These are phyloP conservation scores for Begonia loranthoides DNA, from an alignment of 306 rosid genomes.

Conservation along the genomic window DNA sequence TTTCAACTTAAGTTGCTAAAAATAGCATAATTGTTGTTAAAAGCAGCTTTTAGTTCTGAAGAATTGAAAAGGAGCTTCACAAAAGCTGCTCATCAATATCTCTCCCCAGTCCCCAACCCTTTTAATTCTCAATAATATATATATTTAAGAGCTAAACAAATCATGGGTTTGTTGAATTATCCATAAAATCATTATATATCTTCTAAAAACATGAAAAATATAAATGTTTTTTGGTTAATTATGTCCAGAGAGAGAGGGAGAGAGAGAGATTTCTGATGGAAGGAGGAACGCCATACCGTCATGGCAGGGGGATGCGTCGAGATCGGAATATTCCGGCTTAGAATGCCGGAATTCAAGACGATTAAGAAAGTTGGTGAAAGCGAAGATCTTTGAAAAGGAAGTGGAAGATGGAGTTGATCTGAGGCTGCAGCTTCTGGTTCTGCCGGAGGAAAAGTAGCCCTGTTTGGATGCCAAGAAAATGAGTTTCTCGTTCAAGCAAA, in stretches of 20 bases:
- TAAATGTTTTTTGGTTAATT: no score
- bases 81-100: neutral
- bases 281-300: constrained; percentile 40
- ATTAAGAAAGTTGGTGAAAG: constrained; percentile 63
- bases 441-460: constrained; percentile 27
- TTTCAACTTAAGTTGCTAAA: no score
- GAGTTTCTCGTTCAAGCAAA: constrained; percentile 75
- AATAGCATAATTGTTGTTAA: no score
- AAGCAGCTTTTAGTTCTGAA: no score
- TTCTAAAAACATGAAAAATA: no score
- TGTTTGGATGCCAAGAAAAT: constrained; percentile 53
- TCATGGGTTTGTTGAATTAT: no score
- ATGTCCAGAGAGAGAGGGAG: neutral
- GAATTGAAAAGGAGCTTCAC: no score
- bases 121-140: neutral
- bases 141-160: no score
- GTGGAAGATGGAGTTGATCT: constrained; percentile 19
- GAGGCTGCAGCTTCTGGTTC: constrained; percentile 11
- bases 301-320: constrained; percentile 59
- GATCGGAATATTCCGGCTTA: constrained; percentile 35
- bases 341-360: constrained; percentile 50
- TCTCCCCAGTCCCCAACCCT: constrained; percentile 4
- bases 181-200: no score
- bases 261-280: neutral
- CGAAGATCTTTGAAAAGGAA: constrained; percentile 74